These are phyloP conservation scores for Debaryomycetaceae sp. DNA, from an alignment of 1,139 yeast genomes.

Conservation along the genomic window DNA sequence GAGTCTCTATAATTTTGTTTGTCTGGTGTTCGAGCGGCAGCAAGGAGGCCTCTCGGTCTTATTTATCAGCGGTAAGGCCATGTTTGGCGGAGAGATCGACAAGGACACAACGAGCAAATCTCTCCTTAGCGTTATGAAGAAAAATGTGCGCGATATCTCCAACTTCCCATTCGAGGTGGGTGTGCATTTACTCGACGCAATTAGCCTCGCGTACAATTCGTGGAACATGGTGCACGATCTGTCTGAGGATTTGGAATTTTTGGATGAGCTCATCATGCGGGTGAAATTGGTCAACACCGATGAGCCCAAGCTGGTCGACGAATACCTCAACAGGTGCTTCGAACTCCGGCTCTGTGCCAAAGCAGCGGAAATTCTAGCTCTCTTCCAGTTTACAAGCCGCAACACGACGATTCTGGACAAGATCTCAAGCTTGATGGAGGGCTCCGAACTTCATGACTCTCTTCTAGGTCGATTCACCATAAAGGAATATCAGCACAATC, in stretches of 20 bases:
- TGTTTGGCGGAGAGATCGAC: slow-evolving; percentile 25
- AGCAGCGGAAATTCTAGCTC: slow-evolving; percentile 65
- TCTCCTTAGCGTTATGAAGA: slow-evolving; percentile 49
- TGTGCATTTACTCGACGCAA: slow-evolving; percentile 52
- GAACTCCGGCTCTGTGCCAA: slow-evolving; percentile 51
- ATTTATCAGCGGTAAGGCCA: slow-evolving; percentile 63
- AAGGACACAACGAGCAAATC: slow-evolving; percentile 11
- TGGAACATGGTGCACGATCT: slow-evolving; percentile 52
- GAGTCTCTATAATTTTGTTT: slow-evolving; percentile 56
- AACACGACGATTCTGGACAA: slow-evolving; percentile 27
- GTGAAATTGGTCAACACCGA: slow-evolving; percentile 16
- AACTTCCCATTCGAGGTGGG: slow-evolving; percentile 48
- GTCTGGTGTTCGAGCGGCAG: slow-evolving; percentile 65
- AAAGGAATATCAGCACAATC: slow-evolving; percentile 18
- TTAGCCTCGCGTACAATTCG: slow-evolving; percentile 54
- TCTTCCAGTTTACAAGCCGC: slow-evolving; percentile 54
- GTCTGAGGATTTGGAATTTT: slow-evolving; percentile 38
- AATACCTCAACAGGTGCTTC: slow-evolving; percentile 37
- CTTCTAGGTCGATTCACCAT: slow-evolving; percentile 22
- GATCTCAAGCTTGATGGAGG: slow-evolving; percentile 34
- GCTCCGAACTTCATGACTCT: slow-evolving; percentile 20
- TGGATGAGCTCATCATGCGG: slow-evolving; percentile 37
- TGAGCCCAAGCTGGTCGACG: slow-evolving; percentile 12
- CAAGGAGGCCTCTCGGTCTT: slow-evolving; percentile 83
- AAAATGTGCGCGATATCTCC: slow-evolving; percentile 40